Base-by-base conservation (phyloP, 2,329 filamentous ascomycete species). In the Penicillium occitanis region DNA sequence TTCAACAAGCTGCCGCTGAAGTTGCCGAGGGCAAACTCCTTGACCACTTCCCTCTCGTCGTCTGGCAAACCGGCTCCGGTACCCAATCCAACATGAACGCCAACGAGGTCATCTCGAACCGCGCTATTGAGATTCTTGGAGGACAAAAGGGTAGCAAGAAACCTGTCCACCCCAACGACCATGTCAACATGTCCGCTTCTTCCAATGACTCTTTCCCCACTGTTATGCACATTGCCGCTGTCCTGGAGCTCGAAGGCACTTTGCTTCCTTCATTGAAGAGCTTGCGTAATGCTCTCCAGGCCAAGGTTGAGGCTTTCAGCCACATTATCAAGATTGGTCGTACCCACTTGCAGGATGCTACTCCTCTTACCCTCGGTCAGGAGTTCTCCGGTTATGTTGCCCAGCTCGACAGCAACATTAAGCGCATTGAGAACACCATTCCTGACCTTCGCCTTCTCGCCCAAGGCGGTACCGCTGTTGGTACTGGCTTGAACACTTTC, bases 81-180 rank as follows among this genome's bases (percentile, higher is more conserved):
- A 98, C 95, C 35, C 95, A 98, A 85, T 97, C 93, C 80, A 98
- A 97, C 88, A 98, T 98, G 95, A 99, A 99, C 84, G 93, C 94
- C 78, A 99, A 99, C 85, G 95, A 99, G 81, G 95, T 99, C 81
- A 98, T 99, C 81, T 97, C 94, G 71, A 99, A 98, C 87, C 92
- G 95, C 71, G 95, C 95, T 71, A 98, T 98, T 80, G 94, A 98
- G 85, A 96, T 98, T 70, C 87, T 98, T 63, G 95, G 95, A 73
- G 95, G 95, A 74, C 86, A 86, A 71, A 97, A 93, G 91, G 95
- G 95, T 73, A 90, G 85, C 87, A 98, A 98, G 90, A 97, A 96
- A 85, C 95, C 95, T 33, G 95, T 99, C 70, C 95, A 99, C 84
- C 95, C 95, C 75, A 99, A 98, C 82, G 95, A 99, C 84, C 95